Evolutionary conservation across 106 monocot genomes (phyloP), one percentile per base, ranked within the genome.

Genomic region (Xerophyta viscosa): DNA sequence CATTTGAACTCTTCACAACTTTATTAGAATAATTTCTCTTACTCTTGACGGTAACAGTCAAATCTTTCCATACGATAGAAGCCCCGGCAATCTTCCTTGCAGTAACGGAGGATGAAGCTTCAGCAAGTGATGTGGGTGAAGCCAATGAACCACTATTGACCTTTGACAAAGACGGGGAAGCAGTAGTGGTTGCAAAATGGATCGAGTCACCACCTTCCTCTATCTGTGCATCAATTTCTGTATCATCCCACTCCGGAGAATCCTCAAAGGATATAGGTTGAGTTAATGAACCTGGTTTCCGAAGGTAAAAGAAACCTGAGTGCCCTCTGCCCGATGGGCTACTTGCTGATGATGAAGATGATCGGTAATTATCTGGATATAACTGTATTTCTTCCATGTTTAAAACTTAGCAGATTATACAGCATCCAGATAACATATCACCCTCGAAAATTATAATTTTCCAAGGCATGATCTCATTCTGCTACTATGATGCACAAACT

Each of bases 191-290:
- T 13, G 75, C 76, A 31, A 74, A 27, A 52, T 82, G 78, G 44
- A 86, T 82, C 10, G 81, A 73, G 37, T 89, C 96, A 28, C 57
- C 79, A 11, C 59, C 75, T 60, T 88, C 87, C 27, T 91, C 87
- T 27, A 72, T 37, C n/a, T 66, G 60, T 23, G 64, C 49, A 54
- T 78, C 81, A 65, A 82, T 59, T 37, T 90, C 89, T 20, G 71
- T 45, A 45, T 96, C 96, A 41, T 86, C 98, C 98, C 98, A 98
- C 43, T 98, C 98, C 0, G 98, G 98, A 13, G 90, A 98, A 37
- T 98, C 98, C 69, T 98, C 90, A 24, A 98, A 98, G 2, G 98
- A 98, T 44, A 98, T 86, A 20, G 85, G 85, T 24, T 76, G 78
- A 31, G 74, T 65, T 24, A 67, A 42, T 20, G 66, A 52, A 47